These are phyloP conservation scores for Streptanthus diversifolius DNA, from an alignment of 345 rosid genomes.

Conservation along the genomic window DNA sequence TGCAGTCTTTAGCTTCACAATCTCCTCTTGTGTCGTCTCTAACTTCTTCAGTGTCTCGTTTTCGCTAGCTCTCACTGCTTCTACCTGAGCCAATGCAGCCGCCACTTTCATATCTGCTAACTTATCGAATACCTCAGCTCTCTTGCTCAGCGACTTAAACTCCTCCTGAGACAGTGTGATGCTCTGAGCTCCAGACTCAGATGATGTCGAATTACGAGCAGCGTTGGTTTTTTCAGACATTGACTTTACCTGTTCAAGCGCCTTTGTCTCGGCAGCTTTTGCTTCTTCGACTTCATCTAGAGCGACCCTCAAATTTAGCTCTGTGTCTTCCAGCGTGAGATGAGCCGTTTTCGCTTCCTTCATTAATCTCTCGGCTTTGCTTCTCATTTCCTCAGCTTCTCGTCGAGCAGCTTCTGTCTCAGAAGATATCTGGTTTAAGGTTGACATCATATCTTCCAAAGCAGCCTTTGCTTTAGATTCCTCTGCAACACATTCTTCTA, in stretches of 20 bases:
- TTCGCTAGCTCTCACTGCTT: slow-evolving; percentile 94
- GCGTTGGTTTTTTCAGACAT: slow-evolving; percentile 70
- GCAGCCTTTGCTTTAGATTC: slow-evolving; percentile 66
- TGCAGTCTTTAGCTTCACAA: slow-evolving; percentile 66
- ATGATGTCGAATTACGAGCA: slow-evolving; percentile 71
- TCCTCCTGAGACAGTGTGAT: slow-evolving; percentile 82
- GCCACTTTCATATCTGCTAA: slow-evolving; percentile 91
- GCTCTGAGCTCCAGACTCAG: slow-evolving; percentile 64
- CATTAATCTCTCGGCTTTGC: slow-evolving; percentile 59
- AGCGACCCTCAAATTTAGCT: slow-evolving; percentile 61
- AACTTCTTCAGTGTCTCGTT: slow-evolving; percentile 74
- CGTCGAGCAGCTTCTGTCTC: slow-evolving; percentile 64
- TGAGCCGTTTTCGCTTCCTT: slow-evolving; percentile 62
- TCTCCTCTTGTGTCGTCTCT: slow-evolving; percentile 68
- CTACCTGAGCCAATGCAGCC: slow-evolving; percentile 93
- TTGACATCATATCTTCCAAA: slow-evolving; percentile 74
- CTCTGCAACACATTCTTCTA: slow-evolving; percentile 57
- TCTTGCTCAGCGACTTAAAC: slow-evolving; percentile 65
- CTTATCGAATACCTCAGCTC: slow-evolving; percentile 67
- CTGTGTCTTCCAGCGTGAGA: slow-evolving; percentile 62
- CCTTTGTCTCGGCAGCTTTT: slow-evolving; percentile 60
- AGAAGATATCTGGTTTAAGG: slow-evolving; percentile 60
- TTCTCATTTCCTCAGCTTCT: slow-evolving; percentile 78
- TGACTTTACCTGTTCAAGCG: slow-evolving; percentile 63
- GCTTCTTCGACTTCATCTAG: slow-evolving; percentile 90